These are phyloP conservation scores for Trypanosoma lewisi DNA, from an alignment of 208 protist genomes.

Conservation along the genomic window DNA sequence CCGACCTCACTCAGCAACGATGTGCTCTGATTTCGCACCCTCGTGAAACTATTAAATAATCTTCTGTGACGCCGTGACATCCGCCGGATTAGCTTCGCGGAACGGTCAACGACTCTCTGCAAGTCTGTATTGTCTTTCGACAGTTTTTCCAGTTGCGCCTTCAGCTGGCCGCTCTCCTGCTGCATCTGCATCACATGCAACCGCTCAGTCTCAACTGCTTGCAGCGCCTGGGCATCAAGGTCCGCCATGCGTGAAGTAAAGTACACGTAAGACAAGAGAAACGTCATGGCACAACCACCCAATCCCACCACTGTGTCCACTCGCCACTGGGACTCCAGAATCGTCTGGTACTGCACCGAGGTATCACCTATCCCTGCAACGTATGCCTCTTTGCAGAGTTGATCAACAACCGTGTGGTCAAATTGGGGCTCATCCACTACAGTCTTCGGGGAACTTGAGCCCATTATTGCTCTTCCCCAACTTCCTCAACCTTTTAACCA, in stretches of 20 bases:
- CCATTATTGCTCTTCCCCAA: too few relatives aligned
- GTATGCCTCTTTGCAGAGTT: constrained; percentile 44
- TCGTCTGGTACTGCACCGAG: constrained; percentile 28
- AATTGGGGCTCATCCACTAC: not conserved
- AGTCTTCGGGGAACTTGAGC: not conserved
- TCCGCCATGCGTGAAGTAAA: constrained; percentile 11
- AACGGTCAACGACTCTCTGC: not conserved
- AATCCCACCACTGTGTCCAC: constrained; percentile 21
- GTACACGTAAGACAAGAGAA: constrained; percentile 39
- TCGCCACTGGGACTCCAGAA: constrained; percentile 31
- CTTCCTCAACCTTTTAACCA: too few relatives aligned
- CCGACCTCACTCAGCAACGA: not conserved
- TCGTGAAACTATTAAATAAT: too few relatives aligned
- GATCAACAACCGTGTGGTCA: constrained; percentile 23
- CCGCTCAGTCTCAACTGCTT: constrained; percentile 19
- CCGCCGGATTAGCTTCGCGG: not conserved
- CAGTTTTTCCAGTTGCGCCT: not conserved
- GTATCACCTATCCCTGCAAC: constrained; percentile 31
- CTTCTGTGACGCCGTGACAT: not conserved
- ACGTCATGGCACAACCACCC: constrained; percentile 25
- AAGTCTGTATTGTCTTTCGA: not conserved
- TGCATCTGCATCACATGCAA: constrained; percentile 13
- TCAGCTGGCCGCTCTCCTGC: not conserved
- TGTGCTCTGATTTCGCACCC: too few relatives aligned
- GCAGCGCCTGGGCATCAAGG: constrained; percentile 12